phyloP scores from a whole-genome alignment of 176 grass and related monocot genomes.

The Triticum monococcum region DNA sequence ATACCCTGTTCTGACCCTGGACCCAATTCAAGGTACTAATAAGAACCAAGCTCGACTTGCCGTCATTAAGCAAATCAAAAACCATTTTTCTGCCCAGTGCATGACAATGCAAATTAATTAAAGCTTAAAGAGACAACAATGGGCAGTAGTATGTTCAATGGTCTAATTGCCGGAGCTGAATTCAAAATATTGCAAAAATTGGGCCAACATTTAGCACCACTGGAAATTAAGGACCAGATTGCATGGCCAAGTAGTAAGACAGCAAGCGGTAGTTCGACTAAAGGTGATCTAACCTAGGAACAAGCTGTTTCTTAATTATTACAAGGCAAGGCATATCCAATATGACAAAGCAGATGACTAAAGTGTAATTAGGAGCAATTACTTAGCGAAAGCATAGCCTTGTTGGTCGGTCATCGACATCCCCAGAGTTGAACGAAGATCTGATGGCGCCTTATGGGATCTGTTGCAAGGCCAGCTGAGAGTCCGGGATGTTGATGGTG shows the following conservation, averaged over 20 bases:
- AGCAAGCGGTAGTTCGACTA: not conserved
- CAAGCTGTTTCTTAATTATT: not conserved
- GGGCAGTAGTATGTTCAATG: no score
- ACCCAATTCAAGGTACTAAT: no score
- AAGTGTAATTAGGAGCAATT: no score
- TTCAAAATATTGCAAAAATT: not conserved
- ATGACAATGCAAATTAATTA: no score
- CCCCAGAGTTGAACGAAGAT: not conserved
- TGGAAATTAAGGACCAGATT: not conserved
- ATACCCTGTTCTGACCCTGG: no score
- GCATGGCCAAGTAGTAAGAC: not conserved
- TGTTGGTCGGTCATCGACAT: not conserved
- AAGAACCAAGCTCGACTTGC: no score
- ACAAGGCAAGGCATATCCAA: no score
- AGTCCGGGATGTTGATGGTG: not conserved
- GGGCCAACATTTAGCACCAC: not conserved
- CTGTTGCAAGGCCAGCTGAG: not conserved
- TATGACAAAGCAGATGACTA: no score
- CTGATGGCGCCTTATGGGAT: not conserved
- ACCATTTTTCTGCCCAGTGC: no score
- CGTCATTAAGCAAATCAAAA: no score
- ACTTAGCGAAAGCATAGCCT: not conserved
- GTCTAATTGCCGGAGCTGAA: not conserved
- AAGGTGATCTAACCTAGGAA: not conserved
- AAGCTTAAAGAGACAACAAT: no score